Evolutionary conservation across 257 asterid genomes (phyloP).

Genomic region (Solanum chilense): DNA sequence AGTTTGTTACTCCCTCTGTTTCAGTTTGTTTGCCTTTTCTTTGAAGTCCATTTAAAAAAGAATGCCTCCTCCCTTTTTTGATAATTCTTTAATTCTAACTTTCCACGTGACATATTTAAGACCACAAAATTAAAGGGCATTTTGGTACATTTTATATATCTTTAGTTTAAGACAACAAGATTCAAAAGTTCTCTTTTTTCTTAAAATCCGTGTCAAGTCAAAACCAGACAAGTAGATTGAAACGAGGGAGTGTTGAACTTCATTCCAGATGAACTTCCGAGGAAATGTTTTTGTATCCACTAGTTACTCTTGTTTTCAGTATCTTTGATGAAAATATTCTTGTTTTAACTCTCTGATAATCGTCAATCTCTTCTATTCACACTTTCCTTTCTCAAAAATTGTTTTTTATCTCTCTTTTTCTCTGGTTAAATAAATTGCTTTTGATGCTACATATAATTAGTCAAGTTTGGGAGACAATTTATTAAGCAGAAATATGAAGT

Average conservation of each 20-base stretch:
- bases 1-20: not conserved
- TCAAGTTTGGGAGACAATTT: not conserved
- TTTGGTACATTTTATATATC: not conserved
- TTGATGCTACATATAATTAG: not conserved
- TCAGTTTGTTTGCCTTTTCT: not conserved
- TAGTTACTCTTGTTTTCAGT: not conserved
- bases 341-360: not conserved
- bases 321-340: not conserved
- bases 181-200: not conserved
- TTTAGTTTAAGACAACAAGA: not conserved
- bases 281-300: not conserved
- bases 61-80: not conserved
- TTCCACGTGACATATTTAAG: not conserved
- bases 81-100: not conserved
- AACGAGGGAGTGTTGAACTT: not conserved
- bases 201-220: not conserved
- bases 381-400: not conserved
- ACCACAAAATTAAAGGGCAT: not conserved
- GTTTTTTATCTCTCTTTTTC: not conserved
- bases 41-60: not conserved
- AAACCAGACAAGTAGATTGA: not conserved
- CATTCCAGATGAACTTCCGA: not conserved
- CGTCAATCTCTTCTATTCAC: not conserved
- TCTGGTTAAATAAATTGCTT: not conserved
- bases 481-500: not conserved